These are phyloP conservation scores for Saprolegnia diclina DNA, from an alignment of 352 stramenopile genomes.

Conservation along the genomic window DNA sequence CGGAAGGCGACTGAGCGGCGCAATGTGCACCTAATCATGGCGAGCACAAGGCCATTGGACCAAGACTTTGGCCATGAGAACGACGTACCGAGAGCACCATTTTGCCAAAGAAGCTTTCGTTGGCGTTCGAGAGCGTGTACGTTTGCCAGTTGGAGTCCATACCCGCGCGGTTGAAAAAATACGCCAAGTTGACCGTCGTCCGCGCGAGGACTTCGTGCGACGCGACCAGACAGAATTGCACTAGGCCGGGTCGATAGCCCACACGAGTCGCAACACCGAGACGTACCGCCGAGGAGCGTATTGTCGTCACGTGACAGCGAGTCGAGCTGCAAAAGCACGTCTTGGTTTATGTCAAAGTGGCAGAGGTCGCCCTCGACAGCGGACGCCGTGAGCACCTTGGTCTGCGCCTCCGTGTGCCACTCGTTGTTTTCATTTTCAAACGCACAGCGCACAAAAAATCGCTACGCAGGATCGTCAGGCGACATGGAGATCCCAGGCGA, in stretches of 20 bases:
- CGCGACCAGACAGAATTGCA: conserved; percentile 69
- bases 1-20: not conserved
- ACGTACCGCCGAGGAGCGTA: conserved; percentile 42
- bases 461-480: conserved; percentile 29
- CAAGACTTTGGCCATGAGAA: not conserved
- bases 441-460: conserved; percentile 79
- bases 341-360: conserved; percentile 62
- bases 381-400: conserved; percentile 27
- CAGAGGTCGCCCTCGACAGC: conserved; percentile 30
- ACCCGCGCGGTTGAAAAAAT: conserved; percentile 55
- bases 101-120: conserved; percentile 82
- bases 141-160: conserved; percentile 42
- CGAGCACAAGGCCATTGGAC: too few relatives aligned
- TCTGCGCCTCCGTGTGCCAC: conserved; percentile 81
- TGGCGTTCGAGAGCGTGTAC: conserved; percentile 77
- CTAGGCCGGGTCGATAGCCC: conserved; percentile 28
- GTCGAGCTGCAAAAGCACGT: conserved; percentile 80
- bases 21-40: conserved; percentile 16
- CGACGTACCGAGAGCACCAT: conserved; percentile 38
- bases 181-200: conserved; percentile 77
- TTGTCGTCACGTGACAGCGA: conserved; percentile 79
- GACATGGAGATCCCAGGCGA: not conserved
- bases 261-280: not conserved
- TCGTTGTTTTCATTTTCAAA: conserved; percentile 81
- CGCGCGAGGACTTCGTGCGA: conserved; percentile 74